phyloP scores from a whole-genome alignment of 2,329 filamentous ascomycete species.

The Colletotrichum liriopes region DNA sequence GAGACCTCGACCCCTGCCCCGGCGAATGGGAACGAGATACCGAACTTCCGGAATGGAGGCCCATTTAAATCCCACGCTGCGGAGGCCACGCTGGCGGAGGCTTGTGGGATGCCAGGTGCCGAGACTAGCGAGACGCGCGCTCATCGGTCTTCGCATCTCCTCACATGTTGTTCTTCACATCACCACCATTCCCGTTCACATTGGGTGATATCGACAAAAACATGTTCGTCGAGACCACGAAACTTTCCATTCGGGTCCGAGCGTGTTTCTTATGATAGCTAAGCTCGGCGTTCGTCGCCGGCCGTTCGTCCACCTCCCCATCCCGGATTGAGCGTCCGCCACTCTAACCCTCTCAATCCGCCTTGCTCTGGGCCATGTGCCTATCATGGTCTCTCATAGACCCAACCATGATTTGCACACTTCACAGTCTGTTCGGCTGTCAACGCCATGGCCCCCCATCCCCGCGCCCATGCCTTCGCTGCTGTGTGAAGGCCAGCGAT shows the following conservation, averaged over 20 bases:
- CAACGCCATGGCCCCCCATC: neutral
- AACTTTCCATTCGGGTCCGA: conserved; percentile 29
- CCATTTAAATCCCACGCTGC: conserved; percentile 2
- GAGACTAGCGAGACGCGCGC: neutral
- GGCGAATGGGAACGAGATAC: conserved; percentile 27
- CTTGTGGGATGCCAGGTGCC: neutral
- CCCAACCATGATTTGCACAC: conserved; percentile 4
- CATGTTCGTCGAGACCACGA: neutral
- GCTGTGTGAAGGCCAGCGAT: conserved; percentile 17
- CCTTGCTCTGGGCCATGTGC: conserved; percentile 27
- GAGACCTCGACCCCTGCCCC: neutral
- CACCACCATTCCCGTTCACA: too few relatives aligned
- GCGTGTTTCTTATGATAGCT: conserved; percentile 31
- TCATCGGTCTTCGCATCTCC: neutral
- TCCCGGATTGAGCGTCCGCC: conserved; percentile 11
- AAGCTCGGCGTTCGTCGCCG: conserved; percentile 26
- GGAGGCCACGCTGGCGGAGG: neutral
- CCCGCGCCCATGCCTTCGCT: conserved; percentile 16
- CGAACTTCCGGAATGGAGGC: conserved; percentile 22
- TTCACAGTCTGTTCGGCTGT: conserved; percentile 12
- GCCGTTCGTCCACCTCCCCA: conserved; percentile 29
- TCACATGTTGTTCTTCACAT: neutral
- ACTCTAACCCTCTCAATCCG: conserved; percentile 8
- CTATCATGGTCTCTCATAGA: neutral
- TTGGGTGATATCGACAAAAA: neutral